Evolutionary conservation across 176 grass and related monocot species (phyloP).

Genomic region (Luzula sylvatica): DNA sequence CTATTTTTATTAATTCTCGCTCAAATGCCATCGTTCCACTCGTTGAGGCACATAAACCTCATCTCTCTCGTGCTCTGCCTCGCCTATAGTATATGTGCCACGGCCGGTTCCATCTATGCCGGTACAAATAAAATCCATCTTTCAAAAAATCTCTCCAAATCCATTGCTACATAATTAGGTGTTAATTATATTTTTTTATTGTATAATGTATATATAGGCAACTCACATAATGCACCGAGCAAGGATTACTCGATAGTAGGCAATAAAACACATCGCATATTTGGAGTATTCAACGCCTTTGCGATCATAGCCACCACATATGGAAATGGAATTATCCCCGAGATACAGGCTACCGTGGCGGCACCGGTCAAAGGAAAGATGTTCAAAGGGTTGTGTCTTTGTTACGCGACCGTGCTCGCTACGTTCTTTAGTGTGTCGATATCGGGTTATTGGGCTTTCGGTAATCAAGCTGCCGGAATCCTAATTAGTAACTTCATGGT

Average conservation of each 20-base stretch:
- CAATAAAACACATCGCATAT: slow-evolving; percentile 25
- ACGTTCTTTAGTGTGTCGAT: slow-evolving; percentile 95
- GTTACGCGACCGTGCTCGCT: slow-evolving; percentile 55
- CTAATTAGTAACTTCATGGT: slow-evolving; percentile 67
- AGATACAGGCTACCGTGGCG: slow-evolving; percentile 87
- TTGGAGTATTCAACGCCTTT: slow-evolving; percentile 67
- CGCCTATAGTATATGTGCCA: slow-evolving; percentile 67
- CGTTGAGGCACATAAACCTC: slow-evolving; percentile 76
- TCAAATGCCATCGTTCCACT: slow-evolving; percentile 88
- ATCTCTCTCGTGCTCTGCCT: slow-evolving; percentile 56
- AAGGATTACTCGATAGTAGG: slow-evolving; percentile 65
- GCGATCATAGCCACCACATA: slow-evolving; percentile 85
- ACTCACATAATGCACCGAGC: slow-evolving; percentile 24
- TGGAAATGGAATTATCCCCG: slow-evolving; percentile 78
- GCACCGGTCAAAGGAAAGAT: slow-evolving; percentile 85
- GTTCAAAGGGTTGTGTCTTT: slow-evolving; percentile 77
- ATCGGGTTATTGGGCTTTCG: slow-evolving; percentile 91
- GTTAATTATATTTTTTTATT: background rate
- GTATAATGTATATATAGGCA: slow-evolving; percentile 23
- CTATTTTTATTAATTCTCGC: slow-evolving; percentile 48
- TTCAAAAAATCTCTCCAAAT: background rate
- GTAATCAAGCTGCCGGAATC: slow-evolving; percentile 45
- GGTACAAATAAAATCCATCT: slow-evolving; percentile 14
- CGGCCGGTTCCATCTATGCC: slow-evolving; percentile 65
- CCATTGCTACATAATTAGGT: background rate